phyloP scores from a whole-genome alignment of 768 basidiomycete genomes.

The Rhodotorula toruloides region DNA sequence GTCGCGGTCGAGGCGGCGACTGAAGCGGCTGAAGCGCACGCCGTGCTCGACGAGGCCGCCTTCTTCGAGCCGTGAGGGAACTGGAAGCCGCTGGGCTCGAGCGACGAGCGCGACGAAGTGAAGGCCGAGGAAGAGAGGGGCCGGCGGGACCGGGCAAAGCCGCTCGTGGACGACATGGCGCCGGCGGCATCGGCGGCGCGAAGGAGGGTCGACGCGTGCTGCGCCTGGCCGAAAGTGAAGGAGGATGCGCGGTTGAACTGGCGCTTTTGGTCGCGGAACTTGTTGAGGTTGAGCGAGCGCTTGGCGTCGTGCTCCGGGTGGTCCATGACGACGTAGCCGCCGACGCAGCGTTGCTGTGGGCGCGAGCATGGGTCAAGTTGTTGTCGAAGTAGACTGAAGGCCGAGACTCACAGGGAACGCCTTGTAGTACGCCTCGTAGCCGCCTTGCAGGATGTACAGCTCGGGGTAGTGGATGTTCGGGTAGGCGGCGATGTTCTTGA shows the following conservation, averaged over 20 bases:
- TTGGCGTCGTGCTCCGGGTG: constrained; percentile 76
- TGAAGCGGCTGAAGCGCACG: not conserved
- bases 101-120: not conserved
- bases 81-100: constrained; percentile 27
- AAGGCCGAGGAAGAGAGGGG: not conserved
- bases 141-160: not conserved
- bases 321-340: constrained; percentile 87
- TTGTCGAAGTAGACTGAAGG: not conserved
- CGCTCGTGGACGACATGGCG: not conserved
- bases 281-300: constrained; percentile 78
- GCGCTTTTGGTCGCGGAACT: constrained; percentile 64
- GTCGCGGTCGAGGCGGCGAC: constrained; percentile 9
- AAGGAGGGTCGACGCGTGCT: constrained; percentile 26
- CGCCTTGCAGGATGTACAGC: constrained; percentile 92
- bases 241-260: constrained; percentile 35
- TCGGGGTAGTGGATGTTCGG: constrained; percentile 93
- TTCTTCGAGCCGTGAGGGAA: constrained; percentile 12
- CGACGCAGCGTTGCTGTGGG: constrained; percentile 59
- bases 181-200: not conserved
- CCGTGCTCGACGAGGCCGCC: not conserved
- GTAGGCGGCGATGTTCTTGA: constrained; percentile 76
- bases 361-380: not conserved
- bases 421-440: constrained; percentile 83
- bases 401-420: constrained; percentile 51
- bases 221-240: constrained; percentile 37